Base-by-base conservation (phyloP, 352 stramenopile genomes). In the Pythium aristosporum region DNA sequence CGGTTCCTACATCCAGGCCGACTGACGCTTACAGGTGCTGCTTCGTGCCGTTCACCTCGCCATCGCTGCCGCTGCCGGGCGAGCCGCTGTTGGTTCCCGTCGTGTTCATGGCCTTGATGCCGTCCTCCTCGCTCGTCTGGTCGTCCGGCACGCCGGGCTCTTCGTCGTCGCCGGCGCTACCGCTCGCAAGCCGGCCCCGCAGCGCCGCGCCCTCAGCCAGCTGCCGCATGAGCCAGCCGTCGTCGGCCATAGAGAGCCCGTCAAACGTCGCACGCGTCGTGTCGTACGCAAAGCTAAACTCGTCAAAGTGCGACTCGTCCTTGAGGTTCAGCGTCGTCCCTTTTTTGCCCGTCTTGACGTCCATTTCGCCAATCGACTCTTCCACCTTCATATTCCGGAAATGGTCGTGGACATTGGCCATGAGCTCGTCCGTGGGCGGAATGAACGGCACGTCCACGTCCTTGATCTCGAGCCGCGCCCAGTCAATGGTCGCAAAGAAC, bases 361-460 rank as follows among this genome's bases (percentile, higher is more conserved):
- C 82, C 51, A 74, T 77, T 42, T 92, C 80, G 42, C 82, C 85
- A 18, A 94, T 87, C 46, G 85, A 87, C 63, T 91, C 85, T 51
- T 88, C 81, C 32, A 96, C 79, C 32, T 93, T 94, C 87, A 96
- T 96, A 72, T 94, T 94, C 42, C 79, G 79, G 72, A 96, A 96
- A 44, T 96, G 87, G 50, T 91, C 84, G 67, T 93, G 85, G 44
- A 96, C 87, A 61, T 96, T 93, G 48, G 90, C 80, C 86, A 96
- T 94, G 16, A 94, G 54, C 50, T 96, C 79, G 48, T 92, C 73
- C 3, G 84, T 85, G 25, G 84, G 80, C 16, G 87, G 87, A 37
- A 92, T 87, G 63, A 91, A 95, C 61, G 87, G 87, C 53, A 83
- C 77, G 25, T 89, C 78, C 4, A 96, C 82, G 11, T 92, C 82